Evolutionary conservation across 1,139 yeast species (phyloP).

Genomic region (Entelexis paramagnoliae): DNA sequence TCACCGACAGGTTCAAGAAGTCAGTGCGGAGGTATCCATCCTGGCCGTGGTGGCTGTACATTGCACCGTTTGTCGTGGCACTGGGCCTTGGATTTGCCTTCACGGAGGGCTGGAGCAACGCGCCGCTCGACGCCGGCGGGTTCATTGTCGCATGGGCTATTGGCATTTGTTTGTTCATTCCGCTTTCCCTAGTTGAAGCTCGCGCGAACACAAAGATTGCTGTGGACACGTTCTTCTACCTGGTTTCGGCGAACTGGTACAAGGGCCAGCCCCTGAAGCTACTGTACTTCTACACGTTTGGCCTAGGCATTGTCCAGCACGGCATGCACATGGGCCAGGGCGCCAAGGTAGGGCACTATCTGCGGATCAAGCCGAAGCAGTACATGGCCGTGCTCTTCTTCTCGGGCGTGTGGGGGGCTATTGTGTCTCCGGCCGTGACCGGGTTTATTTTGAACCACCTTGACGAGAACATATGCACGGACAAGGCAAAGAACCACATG

Average conservation of each 20-base stretch:
- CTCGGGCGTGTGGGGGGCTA: constrained; percentile 16
- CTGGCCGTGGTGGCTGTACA: constrained; percentile 14
- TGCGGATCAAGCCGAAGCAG: constrained; percentile 15
- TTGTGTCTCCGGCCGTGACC: constrained; percentile 16
- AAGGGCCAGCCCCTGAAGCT: constrained; percentile 16
- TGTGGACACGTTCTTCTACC: constrained; percentile 17
- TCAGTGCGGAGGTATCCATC: constrained; percentile 1
- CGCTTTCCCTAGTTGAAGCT: constrained; percentile 18
- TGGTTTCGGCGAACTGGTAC: constrained; percentile 19
- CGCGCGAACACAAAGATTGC: constrained; percentile 18
- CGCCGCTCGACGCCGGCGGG: constrained; percentile 20
- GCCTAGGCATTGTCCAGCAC: constrained; percentile 17
- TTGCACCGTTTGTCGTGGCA: constrained; percentile 4
- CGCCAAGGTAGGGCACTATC: constrained; percentile 20
- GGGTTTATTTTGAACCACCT: constrained; percentile 15
- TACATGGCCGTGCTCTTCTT: constrained; percentile 17
- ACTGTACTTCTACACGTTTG: constrained; percentile 17
- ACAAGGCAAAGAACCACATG: constrained; percentile 19
- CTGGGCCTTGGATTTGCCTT: constrained; percentile 21
- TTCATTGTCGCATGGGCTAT: constrained; percentile 12
- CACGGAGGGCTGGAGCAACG: constrained; percentile 17
- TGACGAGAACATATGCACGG: constrained; percentile 10
- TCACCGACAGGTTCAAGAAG: constrained; percentile 15
- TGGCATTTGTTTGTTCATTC: constrained; percentile 10
- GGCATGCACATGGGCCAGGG: constrained; percentile 21